Percentiles rank a stretch among this genome's conserved stretches.
phyloP scores from a whole-genome alignment of 1,284 basidiomycete genomes.

The Ceratobasidium sp. region DNA sequence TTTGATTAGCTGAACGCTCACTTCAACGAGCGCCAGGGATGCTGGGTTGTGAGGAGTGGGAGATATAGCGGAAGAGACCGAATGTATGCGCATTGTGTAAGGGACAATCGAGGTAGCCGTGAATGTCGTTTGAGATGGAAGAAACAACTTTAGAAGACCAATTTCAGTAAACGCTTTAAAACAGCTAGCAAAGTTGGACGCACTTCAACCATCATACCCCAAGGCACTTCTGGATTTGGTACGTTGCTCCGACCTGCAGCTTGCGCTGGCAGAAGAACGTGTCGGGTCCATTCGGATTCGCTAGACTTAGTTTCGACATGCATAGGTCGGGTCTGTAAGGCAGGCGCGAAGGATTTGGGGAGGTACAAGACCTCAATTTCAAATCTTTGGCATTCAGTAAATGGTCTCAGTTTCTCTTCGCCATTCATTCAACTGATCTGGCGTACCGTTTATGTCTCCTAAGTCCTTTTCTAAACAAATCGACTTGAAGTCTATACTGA shows the following conservation, averaged over 20 bases:
- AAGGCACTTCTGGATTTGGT: background rate
- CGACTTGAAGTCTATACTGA: conserved; percentile 38
- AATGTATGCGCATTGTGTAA: conserved; percentile 44
- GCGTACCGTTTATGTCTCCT: conserved; percentile 40
- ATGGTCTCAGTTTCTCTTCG: background rate
- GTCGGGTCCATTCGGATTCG: conserved; percentile 29
- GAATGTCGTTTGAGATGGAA: conserved; percentile 22
- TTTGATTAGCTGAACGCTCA: conserved; percentile 30
- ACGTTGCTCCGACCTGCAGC: conserved; percentile 12
- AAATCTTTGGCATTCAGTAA: background rate
- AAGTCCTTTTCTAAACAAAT: conserved; percentile 42
- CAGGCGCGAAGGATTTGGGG: conserved; percentile 37
- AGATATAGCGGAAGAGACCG: conserved; percentile 14
- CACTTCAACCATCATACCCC: conserved; percentile 30
- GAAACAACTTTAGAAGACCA: background rate
- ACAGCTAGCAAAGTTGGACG: background rate
- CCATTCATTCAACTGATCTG: background rate
- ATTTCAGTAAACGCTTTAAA: background rate
- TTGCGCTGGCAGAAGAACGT: conserved; percentile 26
- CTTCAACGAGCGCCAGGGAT: conserved; percentile 38
- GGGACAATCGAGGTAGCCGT: conserved; percentile 27
- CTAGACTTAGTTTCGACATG: conserved; percentile 16
- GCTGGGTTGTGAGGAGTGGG: conserved; percentile 17
- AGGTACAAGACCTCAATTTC: conserved; percentile 35
- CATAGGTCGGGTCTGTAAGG: conserved; percentile 26